A percentile compares a stretch with the other conserved stretches of the same genome.
phyloP scores from a whole-genome alignment of 306 rosid species.

The Senna siamea region DNA sequence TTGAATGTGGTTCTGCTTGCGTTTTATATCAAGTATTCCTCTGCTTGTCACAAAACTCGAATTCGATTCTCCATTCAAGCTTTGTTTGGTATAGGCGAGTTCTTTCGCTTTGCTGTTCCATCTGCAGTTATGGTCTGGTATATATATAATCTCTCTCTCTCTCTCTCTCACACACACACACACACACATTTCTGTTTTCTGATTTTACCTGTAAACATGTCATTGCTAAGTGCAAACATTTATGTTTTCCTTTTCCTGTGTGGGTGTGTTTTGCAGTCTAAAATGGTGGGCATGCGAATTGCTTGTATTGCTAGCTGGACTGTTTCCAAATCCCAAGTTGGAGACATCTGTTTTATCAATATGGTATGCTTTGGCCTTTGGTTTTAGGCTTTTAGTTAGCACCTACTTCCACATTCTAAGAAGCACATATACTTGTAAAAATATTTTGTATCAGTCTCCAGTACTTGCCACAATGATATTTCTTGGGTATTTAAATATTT shows the following conservation, averaged over 20 bases:
- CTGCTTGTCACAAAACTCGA: slow-evolving; percentile 54
- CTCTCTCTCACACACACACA: too few species aligned
- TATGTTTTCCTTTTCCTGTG: neutral
- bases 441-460: too few species aligned
- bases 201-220: too few species aligned
- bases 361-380: slow-evolving; percentile 48
- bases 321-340: slow-evolving; percentile 60
- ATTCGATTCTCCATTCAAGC: slow-evolving; percentile 42
- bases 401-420: too few species aligned
- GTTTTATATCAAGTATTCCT: slow-evolving; percentile 44
- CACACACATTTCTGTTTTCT: too few species aligned
- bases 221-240: too few species aligned
- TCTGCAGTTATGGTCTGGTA: slow-evolving; percentile 79
- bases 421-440: too few species aligned
- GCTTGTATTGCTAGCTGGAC: slow-evolving; percentile 61
- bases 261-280: slow-evolving; percentile 40
- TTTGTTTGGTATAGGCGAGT: slow-evolving; percentile 39
- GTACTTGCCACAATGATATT: too few species aligned
- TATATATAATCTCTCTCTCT: neutral
- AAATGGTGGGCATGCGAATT: slow-evolving; percentile 80
- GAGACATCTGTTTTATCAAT: slow-evolving; percentile 74
- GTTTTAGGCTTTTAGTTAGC: neutral
- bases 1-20: slow-evolving; percentile 47
- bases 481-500: too few species aligned
- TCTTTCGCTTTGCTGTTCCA: slow-evolving; percentile 60